Conservation (phyloP, 192 early-diverging fungal genomes). For the Martensiomyces pterosporus region DNA sequence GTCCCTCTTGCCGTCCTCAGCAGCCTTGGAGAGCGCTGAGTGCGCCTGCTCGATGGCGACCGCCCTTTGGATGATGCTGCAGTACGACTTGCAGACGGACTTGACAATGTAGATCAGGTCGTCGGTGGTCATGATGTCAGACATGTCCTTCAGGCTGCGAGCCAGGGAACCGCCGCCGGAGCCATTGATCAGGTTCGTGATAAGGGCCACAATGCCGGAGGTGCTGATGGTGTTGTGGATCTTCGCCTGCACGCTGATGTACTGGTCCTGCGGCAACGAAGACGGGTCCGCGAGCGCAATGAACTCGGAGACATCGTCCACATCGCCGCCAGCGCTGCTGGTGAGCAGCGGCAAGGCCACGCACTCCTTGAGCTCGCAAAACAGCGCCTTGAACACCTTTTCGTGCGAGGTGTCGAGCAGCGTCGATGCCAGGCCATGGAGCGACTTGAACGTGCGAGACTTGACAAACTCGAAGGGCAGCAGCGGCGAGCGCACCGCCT, state of each 20-base stretch:
- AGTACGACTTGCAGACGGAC: constrained; percentile 18
- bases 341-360: constrained; percentile 11
- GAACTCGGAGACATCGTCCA: constrained; percentile 10
- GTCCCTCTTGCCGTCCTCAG: constrained; percentile 20
- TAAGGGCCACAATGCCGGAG: constrained; percentile 26
- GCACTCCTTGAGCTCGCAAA: constrained; percentile 27
- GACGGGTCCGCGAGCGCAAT: constrained; percentile 31
- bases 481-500: constrained; percentile 41
- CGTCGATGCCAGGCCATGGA: constrained; percentile 40
- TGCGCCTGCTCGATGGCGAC: constrained; percentile 36
- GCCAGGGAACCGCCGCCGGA: constrained; percentile 37
- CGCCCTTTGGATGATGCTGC: constrained; percentile 19
- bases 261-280: constrained; percentile 20
- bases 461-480: constrained; percentile 49
- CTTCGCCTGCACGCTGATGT: constrained; percentile 9
- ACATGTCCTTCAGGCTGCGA: constrained; percentile 30
- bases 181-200: constrained; percentile 33
- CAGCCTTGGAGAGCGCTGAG: constrained; percentile 11
- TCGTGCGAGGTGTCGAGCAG: constrained; percentile 47
- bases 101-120: constrained; percentile 29
- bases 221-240: constrained; percentile 35
- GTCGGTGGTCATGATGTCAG: constrained; percentile 19
- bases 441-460: constrained; percentile 45
- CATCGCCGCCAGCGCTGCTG: background rate
- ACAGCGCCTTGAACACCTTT: constrained; percentile 29